phyloP scores from a whole-genome alignment of 495 filamentous ascomycete species.

The Penicillium egyptiacum region DNA sequence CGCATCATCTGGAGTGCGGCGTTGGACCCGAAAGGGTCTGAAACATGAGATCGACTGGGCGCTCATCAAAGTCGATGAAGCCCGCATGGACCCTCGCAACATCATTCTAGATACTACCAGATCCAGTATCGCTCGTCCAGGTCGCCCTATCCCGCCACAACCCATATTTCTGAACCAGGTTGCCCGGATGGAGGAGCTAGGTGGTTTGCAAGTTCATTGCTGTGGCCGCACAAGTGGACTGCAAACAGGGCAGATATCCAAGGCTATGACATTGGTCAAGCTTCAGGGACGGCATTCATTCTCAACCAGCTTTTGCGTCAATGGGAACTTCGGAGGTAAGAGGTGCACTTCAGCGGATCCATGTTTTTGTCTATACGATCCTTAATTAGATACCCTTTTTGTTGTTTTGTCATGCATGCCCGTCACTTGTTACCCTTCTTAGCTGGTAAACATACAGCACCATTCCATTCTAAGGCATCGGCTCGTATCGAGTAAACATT shows the following conservation, averaged over 20 bases:
- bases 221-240: conserved; percentile 88
- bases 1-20: conserved; percentile 82
- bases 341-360: conserved; percentile 24
- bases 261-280: conserved; percentile 75
- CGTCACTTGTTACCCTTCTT: conserved; percentile 8
- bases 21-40: conserved; percentile 62
- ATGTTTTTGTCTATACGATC: conserved; percentile 31
- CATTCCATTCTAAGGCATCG: conserved; percentile 8
- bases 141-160: conserved; percentile 24
- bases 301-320: conserved; percentile 77
- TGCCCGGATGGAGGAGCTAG: conserved; percentile 55
- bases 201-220: conserved; percentile 77
- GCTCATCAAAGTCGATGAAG: conserved; percentile 73
- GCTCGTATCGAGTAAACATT: conserved; percentile 27
- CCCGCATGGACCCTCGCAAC: conserved; percentile 70
- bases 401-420: conserved; percentile 15
- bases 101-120: conserved; percentile 52
- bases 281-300: conserved; percentile 78
- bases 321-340: conserved; percentile 67
- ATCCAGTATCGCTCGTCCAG: conserved; percentile 21
- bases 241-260: conserved; percentile 71
- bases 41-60: conserved; percentile 97
- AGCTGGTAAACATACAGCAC: conserved; percentile 23
- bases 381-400: conserved; percentile 37
- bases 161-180: conserved; percentile 45